Percentiles rank a stretch among this genome's conserved stretches.
These are phyloP conservation scores for Ustilago tritici DNA, from an alignment of 1,284 basidiomycete species.

Conservation along the genomic window DNA sequence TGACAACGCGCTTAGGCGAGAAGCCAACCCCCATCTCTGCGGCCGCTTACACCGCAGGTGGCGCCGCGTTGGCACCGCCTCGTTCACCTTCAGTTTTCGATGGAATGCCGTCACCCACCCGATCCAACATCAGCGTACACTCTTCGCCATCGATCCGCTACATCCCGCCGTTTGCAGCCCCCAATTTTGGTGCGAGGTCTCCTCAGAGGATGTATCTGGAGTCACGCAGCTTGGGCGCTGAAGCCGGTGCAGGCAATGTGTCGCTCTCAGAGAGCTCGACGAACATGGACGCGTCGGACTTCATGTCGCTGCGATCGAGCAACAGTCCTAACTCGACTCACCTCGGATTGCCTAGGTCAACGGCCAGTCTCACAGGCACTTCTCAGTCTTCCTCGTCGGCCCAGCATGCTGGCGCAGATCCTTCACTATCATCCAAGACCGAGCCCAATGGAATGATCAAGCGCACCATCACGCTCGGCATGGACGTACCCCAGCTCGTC, in stretches of 20 bases:
- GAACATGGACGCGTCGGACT: slow-evolving; percentile 16
- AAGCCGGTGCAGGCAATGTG: slow-evolving; percentile 4
- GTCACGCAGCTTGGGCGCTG: slow-evolving; percentile 6
- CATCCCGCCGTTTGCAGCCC: slow-evolving; percentile 34
- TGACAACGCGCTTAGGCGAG: slow-evolving; percentile 15
- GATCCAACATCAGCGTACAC: slow-evolving; percentile 30
- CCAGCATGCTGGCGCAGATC: not conserved
- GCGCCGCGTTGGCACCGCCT: slow-evolving; percentile 29
- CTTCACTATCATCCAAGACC: not conserved
- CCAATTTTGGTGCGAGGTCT: slow-evolving; percentile 19
- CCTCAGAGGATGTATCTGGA: slow-evolving; percentile 11
- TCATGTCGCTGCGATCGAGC: slow-evolving; percentile 31
- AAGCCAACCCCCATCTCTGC: slow-evolving; percentile 22
- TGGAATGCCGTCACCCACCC: slow-evolving; percentile 34
- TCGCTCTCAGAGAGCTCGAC: slow-evolving; percentile 17
- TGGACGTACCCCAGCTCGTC: slow-evolving; percentile 52
- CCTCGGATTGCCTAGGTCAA: slow-evolving; percentile 32
- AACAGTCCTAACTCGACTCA: slow-evolving; percentile 39
- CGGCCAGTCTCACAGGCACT: slow-evolving; percentile 21
- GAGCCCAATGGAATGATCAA: slow-evolving; percentile 25
- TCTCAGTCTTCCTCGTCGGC: slow-evolving; percentile 20
- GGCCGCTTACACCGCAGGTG: not conserved
- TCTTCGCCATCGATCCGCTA: slow-evolving; percentile 47
- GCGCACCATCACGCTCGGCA: slow-evolving; percentile 60
- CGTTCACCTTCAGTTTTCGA: slow-evolving; percentile 38